Evolutionary conservation across 176 grass and related monocot genomes (phyloP), one percentile per base, ranked within the genome.

Genomic region (Aegilops longissima): DNA sequence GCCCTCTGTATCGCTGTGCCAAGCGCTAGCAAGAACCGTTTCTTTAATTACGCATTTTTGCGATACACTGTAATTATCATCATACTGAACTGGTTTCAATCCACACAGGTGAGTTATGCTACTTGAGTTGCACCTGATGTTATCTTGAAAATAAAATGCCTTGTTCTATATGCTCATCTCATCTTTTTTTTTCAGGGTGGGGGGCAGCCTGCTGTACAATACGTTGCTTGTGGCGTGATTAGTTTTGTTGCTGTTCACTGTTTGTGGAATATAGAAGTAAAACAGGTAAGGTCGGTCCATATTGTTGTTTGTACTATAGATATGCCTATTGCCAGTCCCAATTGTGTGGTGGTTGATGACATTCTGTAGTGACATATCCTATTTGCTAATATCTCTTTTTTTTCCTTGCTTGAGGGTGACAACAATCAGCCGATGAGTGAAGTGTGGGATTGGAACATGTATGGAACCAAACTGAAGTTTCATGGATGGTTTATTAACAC

Each of bases 51-150:
- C 85, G 92, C 92, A 78, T 93, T 97, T 87, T 89, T 88, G 75
- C 90, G 92, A 71, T 97, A 97, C 56, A 86, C 86, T 18, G 42
- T 91, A 62, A 97, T 92, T 27, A 97, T 97, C 77, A 72, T 97
- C 85, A 88, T 97, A 44, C 94, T 94, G 95, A 97, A 97, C 61
- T 94, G 92, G 95, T 93, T 97, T 83, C 95, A 97, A 88, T 88
- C 95, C 54, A 90, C 95, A 79, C 95, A 97, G 90, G 95, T 90
- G 70, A 82, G 69, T 84, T 70, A 10, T 77, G 31, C 7, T 36
- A 84, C 64, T 45, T 5, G 1, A 20, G 17, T 56, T 67, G 29
- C 51, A 23, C 13, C 27, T 87, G 45, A 20, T 86, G 39, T 68
- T 16, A 73, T 70, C 8, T 36, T 30, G 21, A 12, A 73, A 61